Base-by-base conservation (phyloP, 169 alveolate species). In the Eimeria tenella region DNA sequence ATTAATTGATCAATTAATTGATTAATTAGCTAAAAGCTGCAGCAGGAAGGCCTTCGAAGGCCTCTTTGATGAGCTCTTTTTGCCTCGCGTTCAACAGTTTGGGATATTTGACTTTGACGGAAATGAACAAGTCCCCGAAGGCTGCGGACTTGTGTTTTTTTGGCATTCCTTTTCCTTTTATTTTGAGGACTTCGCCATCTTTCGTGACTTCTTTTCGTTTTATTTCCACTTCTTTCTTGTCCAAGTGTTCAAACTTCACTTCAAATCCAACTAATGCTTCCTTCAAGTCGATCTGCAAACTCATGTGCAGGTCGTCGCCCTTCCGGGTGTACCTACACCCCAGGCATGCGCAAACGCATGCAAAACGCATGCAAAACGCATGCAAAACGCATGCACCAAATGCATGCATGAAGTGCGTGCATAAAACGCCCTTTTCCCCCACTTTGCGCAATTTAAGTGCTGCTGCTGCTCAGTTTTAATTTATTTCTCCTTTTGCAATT, bases 181-280 rank as follows among this genome's bases (percentile, higher is more conserved):
- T 25, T 50, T 55, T 65, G 79, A 95, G 70, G 77, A 93, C 95
- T 63, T 93, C 95, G 68, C 97, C 96, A 84, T 93, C 93, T 21
- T 94, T 73, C 31, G 97, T 94, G 19, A 95, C 94, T 21, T 56
- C 88, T 8, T 52, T 63, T 82, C 70, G 90, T 74, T 94, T 84
- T 15, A 96, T 79, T 68, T 56, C 52, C 23, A 96, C 89, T 31
- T 86, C 53, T 25, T 88, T 93, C 15, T 95, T 93, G 62, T 96
- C 96, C 8, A 96, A 90, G 17, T 92, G 96, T 4, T 70, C 87
- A 31, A 96, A 73, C 11, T 93, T 93, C 13, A 71, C 84, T 15
- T 81, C 70, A 75, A 96, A 96, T 4, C 97, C 97, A 7, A 94
- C 96, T 21, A 96, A 68, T 19, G 97, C 97, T 25, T 96, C 96